These are phyloP conservation scores for Marsdenia floribunda DNA, from an alignment of 257 asterid species.

Conservation along the genomic window DNA sequence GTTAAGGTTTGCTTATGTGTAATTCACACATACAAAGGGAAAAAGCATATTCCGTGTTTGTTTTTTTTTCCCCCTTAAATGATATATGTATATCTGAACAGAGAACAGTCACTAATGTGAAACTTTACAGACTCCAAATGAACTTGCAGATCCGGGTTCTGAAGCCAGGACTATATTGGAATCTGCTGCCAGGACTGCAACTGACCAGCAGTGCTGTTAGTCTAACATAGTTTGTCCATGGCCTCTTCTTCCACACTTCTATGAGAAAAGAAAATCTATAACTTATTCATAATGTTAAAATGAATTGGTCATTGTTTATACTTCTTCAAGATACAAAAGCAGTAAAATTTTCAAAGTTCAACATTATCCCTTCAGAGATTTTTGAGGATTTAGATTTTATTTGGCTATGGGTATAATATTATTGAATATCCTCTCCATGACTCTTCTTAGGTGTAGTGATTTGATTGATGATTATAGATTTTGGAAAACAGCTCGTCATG, in stretches of 20 bases:
- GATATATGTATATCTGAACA: neutral
- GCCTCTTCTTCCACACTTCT: neutral
- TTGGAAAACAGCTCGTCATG: neutral
- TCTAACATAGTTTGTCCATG: neutral
- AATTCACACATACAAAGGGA: neutral
- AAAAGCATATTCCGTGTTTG: too few species aligned
- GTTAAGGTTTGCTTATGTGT: neutral
- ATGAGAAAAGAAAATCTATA: neutral
- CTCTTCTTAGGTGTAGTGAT: neutral
- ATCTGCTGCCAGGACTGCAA: conserved; percentile 33
- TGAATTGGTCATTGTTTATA: neutral
- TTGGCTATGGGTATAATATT: neutral
- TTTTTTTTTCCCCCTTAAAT: neutral
- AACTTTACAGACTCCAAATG: conserved; percentile 52
- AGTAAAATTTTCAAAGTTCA: neutral
- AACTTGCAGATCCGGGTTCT: conserved; percentile 62
- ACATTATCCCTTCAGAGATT: neutral
- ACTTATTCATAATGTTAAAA: neutral
- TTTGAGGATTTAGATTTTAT: neutral
- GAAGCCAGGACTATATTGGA: conserved; percentile 54
- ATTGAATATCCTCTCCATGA: too few species aligned
- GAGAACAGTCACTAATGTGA: neutral
- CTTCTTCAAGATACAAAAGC: neutral
- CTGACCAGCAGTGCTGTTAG: conserved; percentile 15
- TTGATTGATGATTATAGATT: neutral